These are phyloP conservation scores for Selaginella moellendorffii DNA, from an alignment of 75 land plant genomes.

Conservation along the genomic window DNA sequence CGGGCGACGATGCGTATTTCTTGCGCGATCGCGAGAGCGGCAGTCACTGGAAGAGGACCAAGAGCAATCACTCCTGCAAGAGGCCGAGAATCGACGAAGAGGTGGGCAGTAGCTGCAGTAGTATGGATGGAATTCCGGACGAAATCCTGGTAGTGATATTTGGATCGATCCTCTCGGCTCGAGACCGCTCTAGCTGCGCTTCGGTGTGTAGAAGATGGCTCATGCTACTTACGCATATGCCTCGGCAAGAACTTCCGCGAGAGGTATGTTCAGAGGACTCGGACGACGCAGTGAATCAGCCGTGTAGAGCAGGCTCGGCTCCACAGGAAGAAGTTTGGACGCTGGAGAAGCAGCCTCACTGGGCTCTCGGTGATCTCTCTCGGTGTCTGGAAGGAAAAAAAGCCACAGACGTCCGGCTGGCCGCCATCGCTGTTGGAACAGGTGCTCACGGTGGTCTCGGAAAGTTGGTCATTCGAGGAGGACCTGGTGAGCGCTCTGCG, in stretches of 20 bases:
- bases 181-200: conserved; percentile 51
- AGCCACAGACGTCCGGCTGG: conserved; percentile 69
- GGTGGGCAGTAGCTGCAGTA: too few species aligned
- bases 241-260: conserved; percentile 20
- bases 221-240: conserved; percentile 53
- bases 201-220: conserved; percentile 88
- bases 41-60: too few species aligned
- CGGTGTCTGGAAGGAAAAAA: conserved; percentile 70
- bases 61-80: too few species aligned
- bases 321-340: background rate
- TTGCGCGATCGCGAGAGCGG: too few species aligned
- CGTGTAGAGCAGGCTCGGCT: background rate
- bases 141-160: conserved; percentile 77
- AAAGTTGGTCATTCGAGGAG: conserved; percentile 53
- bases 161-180: conserved; percentile 39
- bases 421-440: conserved; percentile 60
- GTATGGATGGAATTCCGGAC: conserved; percentile 40
- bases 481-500: conserved; percentile 10
- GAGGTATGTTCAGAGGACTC: background rate
- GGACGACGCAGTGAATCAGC: background rate
- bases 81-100: background rate
- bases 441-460: conserved; percentile 57
- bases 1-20: background rate
- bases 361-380: conserved; percentile 37
- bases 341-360: background rate